Base-by-base conservation (phyloP, 2,329 filamentous ascomycete species). In the Phaeosphaeria sp. region DNA sequence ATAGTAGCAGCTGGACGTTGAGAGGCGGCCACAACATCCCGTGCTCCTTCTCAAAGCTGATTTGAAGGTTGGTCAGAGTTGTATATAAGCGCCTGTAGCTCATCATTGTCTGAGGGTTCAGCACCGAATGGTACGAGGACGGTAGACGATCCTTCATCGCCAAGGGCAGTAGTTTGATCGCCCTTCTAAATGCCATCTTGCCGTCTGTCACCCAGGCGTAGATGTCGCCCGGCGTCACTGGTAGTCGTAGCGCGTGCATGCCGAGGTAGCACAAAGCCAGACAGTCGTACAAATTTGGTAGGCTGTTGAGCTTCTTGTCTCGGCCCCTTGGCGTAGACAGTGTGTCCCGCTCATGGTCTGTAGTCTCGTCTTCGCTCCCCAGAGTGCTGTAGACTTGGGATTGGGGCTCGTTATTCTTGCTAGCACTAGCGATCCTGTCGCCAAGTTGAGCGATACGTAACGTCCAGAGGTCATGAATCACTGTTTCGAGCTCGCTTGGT, bases 381-480 rank as follows among this genome's bases (percentile, higher is more conserved):
- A 82, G 81, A 65, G 87, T 89, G 68, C 83, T 89, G 71, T 87
- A 89, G 27, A 84, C 66, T 59, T 84, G 81, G 21, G 82, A 79
- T 52, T 79, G 78, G 27, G 77, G 73, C 46, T 72, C 65, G 43
- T 72, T 67, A 49, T 76, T 72, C 48, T 69, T 63, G 46, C 67
- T 69, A 20, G 72, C 71, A 23, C 75, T 75, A 13, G 66, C 67
- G 52, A 79, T 77, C 56, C 73, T 81, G 59, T 76, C 74, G 48
- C 79, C 79, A 33, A 91, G 79, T 47, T 82, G 83, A 49, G 85
- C 82, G 39, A 93, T 81, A 51, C 92, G 86, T 50, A 97, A 79
- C 52, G 89, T 84, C 94, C 95, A 99, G 15, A 99, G 84, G 72
- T 97, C 93, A 57, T 88, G 87, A 5, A 96, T 87, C 10, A 96